These are phyloP conservation scores for Ophiosphaerella korrae DNA, from an alignment of 2,329 filamentous ascomycete species.

Conservation along the genomic window DNA sequence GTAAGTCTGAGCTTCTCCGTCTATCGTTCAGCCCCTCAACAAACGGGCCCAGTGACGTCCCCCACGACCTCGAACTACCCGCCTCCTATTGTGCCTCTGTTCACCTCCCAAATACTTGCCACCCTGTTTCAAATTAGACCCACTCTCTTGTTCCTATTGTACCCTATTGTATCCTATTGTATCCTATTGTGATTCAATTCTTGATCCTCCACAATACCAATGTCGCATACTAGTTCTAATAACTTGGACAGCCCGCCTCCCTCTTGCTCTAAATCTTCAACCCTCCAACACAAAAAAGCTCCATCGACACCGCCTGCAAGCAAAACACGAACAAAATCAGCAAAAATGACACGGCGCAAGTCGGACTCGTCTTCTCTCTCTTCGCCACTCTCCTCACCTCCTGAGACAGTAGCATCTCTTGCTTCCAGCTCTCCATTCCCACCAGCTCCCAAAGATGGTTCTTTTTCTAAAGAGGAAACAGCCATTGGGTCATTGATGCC, in stretches of 20 bases:
- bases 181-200: background rate
- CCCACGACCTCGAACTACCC: too few species aligned
- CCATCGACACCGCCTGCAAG: background rate
- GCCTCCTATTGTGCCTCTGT: slow-evolving; percentile 1
- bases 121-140: too few species aligned
- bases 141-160: background rate
- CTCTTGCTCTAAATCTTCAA: background rate
- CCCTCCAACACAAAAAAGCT: background rate
- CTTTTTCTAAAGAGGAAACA: background rate
- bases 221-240: too few species aligned
- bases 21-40: background rate
- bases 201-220: background rate
- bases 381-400: slow-evolving; percentile 4
- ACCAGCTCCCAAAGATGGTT: background rate
- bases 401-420: slow-evolving; percentile 2
- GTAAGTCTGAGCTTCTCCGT: slow-evolving; percentile 22
- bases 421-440: slow-evolving; percentile 1
- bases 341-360: slow-evolving; percentile 10
- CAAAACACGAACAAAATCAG: slow-evolving; percentile 6
- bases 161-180: slow-evolving; percentile 1
- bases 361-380: slow-evolving; percentile 18
- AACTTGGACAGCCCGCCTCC: slow-evolving; percentile 3
- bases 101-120: background rate
- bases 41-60: background rate
- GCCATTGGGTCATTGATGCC: background rate